Base-by-base conservation (phyloP, 2,329 filamentous ascomycete genomes). In the Paecilomyces fulvus region DNA sequence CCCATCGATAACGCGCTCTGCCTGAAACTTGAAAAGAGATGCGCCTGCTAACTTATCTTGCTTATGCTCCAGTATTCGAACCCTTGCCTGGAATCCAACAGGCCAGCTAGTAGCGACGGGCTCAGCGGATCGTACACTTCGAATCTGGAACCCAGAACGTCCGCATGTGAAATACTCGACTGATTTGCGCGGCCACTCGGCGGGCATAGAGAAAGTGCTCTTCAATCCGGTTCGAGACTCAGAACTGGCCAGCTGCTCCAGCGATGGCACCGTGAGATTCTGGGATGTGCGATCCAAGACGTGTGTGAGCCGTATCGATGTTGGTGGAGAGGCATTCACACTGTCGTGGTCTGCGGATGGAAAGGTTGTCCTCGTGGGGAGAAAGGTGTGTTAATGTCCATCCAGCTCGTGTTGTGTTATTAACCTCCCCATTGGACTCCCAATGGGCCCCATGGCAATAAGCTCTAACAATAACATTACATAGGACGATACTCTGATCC, bases 81-180 rank as follows among this genome's bases (percentile, higher is more conserved):
- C 88, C 1, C 86, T 97, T 62, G 86, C 89, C 43, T 97, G 92
- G 92, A 96, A 92, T 62, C 89, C 92, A 0, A 79, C 89, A 0
- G 91, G 92, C 31, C 88, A 84, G 8, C 79, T 94, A 58, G 85
- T 97, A 59, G 92, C 92, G 0, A 95, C 92, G 0, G 91, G 90
- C 2, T 88, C 90, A 2, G 90, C 92, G 8, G 88, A 97, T 73
- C 92, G 92, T 54, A 86, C 86, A 0, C 79, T 99, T 49, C 87
- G 91, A n/a, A 85, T 99, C 62, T 99, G 94, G 92, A 95, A 99
- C 60, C 77, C 77, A 0, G 77, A 79, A 56, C 73, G 76, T 54
- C 72, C 77, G 17, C 67, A 71, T 58, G 70, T 73, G 25, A 72
- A 73, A 63, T 75, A 78, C 60, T 78, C 77, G 30, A 79, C 75